Conservation (phyloP, 2,329 filamentous ascomycete genomes). For the Exophiala calicioides region DNA sequence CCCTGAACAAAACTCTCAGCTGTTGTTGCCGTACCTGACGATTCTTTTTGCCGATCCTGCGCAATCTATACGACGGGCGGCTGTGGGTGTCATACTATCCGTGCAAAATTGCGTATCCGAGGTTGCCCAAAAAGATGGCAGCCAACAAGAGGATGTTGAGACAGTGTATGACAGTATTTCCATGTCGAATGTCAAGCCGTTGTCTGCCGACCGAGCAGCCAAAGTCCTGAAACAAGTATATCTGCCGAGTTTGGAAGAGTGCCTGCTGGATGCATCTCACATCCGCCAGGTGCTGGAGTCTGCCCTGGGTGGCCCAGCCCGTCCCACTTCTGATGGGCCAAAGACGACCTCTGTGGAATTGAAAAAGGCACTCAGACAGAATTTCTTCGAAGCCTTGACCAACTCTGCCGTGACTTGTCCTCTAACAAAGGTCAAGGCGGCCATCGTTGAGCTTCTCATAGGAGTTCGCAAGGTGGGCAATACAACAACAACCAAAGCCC, state of each 20-base stretch:
- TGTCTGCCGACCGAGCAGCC: constrained; percentile 34
- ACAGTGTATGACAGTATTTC: constrained; percentile 17
- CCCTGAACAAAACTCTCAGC: constrained; percentile 68
- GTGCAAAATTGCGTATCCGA: constrained; percentile 55
- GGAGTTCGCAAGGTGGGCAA: constrained; percentile 70
- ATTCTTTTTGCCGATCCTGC: constrained; percentile 73
- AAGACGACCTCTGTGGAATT: constrained; percentile 50
- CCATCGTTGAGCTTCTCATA: constrained; percentile 71
- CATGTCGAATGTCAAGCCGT: constrained; percentile 15
- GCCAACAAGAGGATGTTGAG: background rate
- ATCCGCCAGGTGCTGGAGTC: constrained; percentile 65
- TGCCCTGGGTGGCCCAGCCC: constrained; percentile 55
- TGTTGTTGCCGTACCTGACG: constrained; percentile 78
- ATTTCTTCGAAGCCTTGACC: constrained; percentile 70
- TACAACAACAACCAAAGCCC: constrained; percentile 68
- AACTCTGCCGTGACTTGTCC: constrained; percentile 72
- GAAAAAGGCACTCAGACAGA: constrained; percentile 63
- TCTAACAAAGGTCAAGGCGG: constrained; percentile 66
- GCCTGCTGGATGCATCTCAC: constrained; percentile 73
- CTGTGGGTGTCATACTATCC: constrained; percentile 65
- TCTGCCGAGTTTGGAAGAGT: constrained; percentile 80
- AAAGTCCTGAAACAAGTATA: constrained; percentile 67
- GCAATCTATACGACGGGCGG: constrained; percentile 72
- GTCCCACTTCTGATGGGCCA: constrained; percentile 40
- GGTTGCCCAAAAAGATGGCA: constrained; percentile 39